Conservation (phyloP, 2,329 filamentous ascomycete genomes). For the Aspergillus sp. region DNA sequence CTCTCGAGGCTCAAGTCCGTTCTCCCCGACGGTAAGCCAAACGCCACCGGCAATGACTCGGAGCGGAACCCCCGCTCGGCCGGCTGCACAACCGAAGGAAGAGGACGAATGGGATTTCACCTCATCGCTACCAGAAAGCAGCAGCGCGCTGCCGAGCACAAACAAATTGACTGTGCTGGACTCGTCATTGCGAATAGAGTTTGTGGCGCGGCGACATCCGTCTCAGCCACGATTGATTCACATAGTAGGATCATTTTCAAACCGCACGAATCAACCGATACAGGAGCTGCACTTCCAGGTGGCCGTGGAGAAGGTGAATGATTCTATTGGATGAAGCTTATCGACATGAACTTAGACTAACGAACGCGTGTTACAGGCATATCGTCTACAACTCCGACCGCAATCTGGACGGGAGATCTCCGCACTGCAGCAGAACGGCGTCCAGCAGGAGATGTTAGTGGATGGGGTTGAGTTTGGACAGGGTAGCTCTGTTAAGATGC, state of each 20-base stretch:
- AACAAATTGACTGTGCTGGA: slow-evolving; percentile 63
- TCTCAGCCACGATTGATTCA: slow-evolving; percentile 53
- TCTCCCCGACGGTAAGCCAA: slow-evolving; percentile 18
- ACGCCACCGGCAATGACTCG: slow-evolving; percentile 3
- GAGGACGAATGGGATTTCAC: slow-evolving; percentile 95
- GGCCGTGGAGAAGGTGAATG: slow-evolving; percentile 79
- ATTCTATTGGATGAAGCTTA: background rate
- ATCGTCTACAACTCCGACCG: slow-evolving; percentile 71
- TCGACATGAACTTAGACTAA: background rate
- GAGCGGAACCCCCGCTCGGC: slow-evolving; percentile 11
- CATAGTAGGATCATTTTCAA: slow-evolving; percentile 76
- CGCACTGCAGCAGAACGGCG: slow-evolving; percentile 65
- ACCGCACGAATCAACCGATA: slow-evolving; percentile 64
- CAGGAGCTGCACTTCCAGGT: slow-evolving; percentile 82
- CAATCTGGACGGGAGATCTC: slow-evolving; percentile 73
- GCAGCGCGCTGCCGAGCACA: slow-evolving; percentile 47
- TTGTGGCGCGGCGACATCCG: slow-evolving; percentile 58
- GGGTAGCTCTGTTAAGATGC: slow-evolving; percentile 75
- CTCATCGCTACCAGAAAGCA: slow-evolving; percentile 66
- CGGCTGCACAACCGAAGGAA: slow-evolving; percentile 35
- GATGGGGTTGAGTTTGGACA: slow-evolving; percentile 66
- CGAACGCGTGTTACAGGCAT: slow-evolving; percentile 52
- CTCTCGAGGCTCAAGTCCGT: slow-evolving; percentile 42
- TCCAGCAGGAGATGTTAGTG: slow-evolving; percentile 74
- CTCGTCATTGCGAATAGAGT: slow-evolving; percentile 63